Evolutionary conservation across 2,329 filamentous ascomycete species (phyloP).

Genomic region (Sarocladiaceae sp.): DNA sequence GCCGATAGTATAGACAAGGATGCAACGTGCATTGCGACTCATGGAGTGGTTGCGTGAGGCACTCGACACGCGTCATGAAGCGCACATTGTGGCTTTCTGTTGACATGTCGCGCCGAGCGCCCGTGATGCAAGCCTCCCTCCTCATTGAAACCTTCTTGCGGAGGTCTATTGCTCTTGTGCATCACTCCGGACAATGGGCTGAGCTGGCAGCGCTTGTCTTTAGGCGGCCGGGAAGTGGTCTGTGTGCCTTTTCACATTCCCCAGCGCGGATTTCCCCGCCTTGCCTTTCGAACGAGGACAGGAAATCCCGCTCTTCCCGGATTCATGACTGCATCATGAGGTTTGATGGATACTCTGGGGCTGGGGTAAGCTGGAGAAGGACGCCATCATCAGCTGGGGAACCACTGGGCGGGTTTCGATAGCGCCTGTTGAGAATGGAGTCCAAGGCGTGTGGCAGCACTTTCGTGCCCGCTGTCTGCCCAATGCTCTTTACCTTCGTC

Average conservation of each 20-base stretch:
- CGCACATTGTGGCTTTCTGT: neutral
- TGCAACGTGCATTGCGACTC: neutral
- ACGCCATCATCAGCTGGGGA: no score
- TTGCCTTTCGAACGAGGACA: no score
- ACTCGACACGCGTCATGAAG: slow-evolving; percentile 5
- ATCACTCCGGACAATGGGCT: no score
- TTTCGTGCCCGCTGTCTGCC: no score
- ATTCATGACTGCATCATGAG: no score
- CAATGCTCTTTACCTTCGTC: neutral
- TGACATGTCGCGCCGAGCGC: slow-evolving; percentile 2
- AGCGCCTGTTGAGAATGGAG: no score
- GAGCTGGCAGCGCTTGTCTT: slow-evolving; percentile 1
- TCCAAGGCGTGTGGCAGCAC: no score
- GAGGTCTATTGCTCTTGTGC: neutral
- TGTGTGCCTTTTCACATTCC: slow-evolving; percentile 2
- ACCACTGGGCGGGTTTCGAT: no score
- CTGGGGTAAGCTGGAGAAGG: no score
- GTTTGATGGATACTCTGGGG: no score
- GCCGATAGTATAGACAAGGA: neutral
- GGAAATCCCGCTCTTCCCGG: no score
- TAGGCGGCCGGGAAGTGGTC: neutral
- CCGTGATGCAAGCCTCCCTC: neutral
- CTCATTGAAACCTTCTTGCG: neutral
- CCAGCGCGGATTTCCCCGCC: no score
- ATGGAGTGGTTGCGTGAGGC: neutral